Conservation (phyloP, 2,329 filamentous ascomycete species). For the Didymella pinodella region DNA sequence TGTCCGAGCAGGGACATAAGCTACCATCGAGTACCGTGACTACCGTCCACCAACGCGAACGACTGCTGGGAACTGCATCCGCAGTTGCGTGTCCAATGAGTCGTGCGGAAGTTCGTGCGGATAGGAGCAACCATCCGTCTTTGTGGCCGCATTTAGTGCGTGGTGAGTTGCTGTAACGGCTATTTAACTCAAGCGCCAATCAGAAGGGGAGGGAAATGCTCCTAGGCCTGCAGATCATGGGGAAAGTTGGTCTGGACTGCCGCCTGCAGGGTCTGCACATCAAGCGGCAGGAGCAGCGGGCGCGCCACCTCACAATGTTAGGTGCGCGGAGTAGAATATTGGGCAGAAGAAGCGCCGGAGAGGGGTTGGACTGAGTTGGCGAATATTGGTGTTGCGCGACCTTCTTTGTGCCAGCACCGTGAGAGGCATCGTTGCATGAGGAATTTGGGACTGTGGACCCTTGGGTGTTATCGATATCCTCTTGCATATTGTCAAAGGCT, state of each 20-base stretch:
- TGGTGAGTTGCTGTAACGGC: neutral
- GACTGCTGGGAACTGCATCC: neutral
- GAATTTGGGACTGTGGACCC: slow-evolving; percentile 1
- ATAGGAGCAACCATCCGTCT: neutral
- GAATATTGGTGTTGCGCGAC: neutral
- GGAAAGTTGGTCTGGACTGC: slow-evolving; percentile 16
- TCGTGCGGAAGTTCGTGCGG: neutral
- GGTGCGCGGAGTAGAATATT: slow-evolving; percentile 4
- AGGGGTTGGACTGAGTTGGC: neutral
- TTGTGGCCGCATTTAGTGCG: neutral
- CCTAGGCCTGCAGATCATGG: slow-evolving; percentile 11
- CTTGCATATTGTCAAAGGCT: neutral
- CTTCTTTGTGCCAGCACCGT: slow-evolving; percentile 1
- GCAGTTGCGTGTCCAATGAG: slow-evolving; percentile 1
- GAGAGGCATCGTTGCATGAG: neutral
- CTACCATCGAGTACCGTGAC: slow-evolving; percentile 1
- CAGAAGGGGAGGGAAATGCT: neutral
- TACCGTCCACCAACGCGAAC: neutral
- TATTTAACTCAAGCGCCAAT: neutral
- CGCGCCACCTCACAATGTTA: slow-evolving; percentile 10
- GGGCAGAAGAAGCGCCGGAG: slow-evolving; percentile 1
- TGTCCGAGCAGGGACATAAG: slow-evolving; percentile 1
- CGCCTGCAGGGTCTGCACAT: slow-evolving; percentile 20
- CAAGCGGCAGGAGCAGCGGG: slow-evolving; percentile 14
- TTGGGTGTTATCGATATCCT: slow-evolving; percentile 1